These are phyloP conservation scores for Boletus rubroflammeus DNA, from an alignment of 768 basidiomycete genomes.

Conservation along the genomic window DNA sequence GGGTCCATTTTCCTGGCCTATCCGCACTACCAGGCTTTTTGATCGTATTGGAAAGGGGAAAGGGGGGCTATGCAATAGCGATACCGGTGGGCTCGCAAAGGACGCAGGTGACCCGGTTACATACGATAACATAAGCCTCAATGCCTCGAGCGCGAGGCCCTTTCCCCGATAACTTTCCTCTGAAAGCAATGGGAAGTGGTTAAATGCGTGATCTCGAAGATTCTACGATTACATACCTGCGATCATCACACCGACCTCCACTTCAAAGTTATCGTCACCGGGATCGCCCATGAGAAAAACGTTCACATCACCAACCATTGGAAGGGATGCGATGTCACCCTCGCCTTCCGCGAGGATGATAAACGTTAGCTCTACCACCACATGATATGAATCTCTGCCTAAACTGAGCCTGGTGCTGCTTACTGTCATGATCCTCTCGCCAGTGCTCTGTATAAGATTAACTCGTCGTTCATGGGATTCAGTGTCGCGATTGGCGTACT, in stretches of 20 bases:
- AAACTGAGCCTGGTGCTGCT: neutral
- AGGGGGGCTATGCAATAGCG: conserved; percentile 26
- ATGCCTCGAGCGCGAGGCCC: conserved; percentile 60
- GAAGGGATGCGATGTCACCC: conserved; percentile 34
- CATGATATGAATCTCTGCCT: neutral
- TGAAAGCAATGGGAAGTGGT: conserved; percentile 25
- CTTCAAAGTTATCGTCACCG: conserved; percentile 51
- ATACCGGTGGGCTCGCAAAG: conserved; percentile 10
- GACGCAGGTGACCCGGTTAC: conserved; percentile 44
- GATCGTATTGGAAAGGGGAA: conserved; percentile 44
- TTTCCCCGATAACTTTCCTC: conserved; percentile 65
- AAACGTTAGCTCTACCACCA: conserved; percentile 71
- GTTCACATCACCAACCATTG: conserved; percentile 93
- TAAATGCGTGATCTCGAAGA: neutral
- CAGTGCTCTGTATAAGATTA: conserved; percentile 59
- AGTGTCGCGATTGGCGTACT: conserved; percentile 40
- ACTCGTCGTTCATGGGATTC: neutral
- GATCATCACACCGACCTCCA: conserved; percentile 91
- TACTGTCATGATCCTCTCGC: conserved; percentile 82
- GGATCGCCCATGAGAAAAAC: conserved; percentile 68
- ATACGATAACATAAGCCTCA: conserved; percentile 67
- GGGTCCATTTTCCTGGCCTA: conserved; percentile 63
- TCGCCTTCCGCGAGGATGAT: conserved; percentile 62
- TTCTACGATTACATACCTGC: conserved; percentile 49
- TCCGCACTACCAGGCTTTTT: conserved; percentile 58